phyloP scores from a whole-genome alignment of 2,329 filamentous ascomycete genomes.

The Talaromyces piceae region DNA sequence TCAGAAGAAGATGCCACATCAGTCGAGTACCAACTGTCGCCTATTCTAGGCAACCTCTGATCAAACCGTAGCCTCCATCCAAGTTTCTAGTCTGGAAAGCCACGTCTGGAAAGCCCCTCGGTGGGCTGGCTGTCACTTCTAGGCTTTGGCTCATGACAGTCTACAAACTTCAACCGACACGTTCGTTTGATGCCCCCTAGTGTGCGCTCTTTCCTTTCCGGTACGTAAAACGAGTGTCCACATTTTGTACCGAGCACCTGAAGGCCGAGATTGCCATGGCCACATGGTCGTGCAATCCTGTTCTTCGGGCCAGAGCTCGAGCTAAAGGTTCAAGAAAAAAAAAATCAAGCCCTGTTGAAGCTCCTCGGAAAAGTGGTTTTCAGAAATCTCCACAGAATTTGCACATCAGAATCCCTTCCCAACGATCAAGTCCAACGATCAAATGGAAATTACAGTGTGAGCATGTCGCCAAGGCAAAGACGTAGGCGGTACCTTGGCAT shows the following conservation, averaged over 20 bases:
- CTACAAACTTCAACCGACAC: too few relatives aligned
- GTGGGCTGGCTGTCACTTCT: not conserved
- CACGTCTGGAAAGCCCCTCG: not conserved
- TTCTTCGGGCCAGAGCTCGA: slow-evolving; percentile 55
- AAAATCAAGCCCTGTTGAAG: slow-evolving; percentile 47
- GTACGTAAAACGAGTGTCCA: slow-evolving; percentile 46
- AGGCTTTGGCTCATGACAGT: not conserved
- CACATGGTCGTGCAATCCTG: slow-evolving; percentile 46
- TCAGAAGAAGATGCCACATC: too few relatives aligned
- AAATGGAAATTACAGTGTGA: too few relatives aligned
- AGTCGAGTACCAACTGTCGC: not conserved
- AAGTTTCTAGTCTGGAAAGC: not conserved
- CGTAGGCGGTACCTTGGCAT: slow-evolving; percentile 62
- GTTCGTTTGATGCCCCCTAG: slow-evolving; percentile 50
- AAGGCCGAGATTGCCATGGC: slow-evolving; percentile 55
- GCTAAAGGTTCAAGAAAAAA: too few relatives aligned
- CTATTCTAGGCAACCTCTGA: not conserved
- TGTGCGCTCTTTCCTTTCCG: slow-evolving; percentile 47
- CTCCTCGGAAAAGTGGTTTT: not conserved
- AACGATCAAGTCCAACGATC: slow-evolving; percentile 58
- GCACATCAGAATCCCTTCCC: slow-evolving; percentile 17
- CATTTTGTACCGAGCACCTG: slow-evolving; percentile 38
- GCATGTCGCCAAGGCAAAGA: slow-evolving; percentile 56
- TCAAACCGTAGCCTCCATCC: not conserved
- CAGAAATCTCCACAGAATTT: not conserved